Percentiles rank a stretch among this genome's conserved stretches.
Conservation (phyloP, 2,329 filamentous ascomycete genomes). For the Colletotrichum incanum region DNA sequence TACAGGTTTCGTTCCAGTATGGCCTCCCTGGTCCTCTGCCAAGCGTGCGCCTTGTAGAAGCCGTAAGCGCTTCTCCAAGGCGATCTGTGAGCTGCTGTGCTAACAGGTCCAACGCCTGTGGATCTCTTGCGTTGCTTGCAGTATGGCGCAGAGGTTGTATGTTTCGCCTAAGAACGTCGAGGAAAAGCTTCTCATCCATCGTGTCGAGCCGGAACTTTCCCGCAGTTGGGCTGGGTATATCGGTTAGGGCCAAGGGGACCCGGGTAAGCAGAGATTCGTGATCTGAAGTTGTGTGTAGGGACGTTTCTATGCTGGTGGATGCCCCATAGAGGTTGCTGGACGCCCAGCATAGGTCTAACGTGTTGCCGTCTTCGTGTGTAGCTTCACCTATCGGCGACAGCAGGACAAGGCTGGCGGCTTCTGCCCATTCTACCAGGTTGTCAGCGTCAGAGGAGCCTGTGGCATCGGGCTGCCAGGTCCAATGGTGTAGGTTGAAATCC, state of each 20-base stretch:
- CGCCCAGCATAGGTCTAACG: conserved; percentile 10
- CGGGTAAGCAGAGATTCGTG: conserved; percentile 10
- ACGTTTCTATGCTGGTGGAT: conserved; percentile 22
- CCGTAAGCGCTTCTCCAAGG: conserved; percentile 1
- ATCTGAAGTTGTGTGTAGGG: conserved; percentile 5
- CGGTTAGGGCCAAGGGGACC: conserved; percentile 9
- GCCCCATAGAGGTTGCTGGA: conserved; percentile 11
- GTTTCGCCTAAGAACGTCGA: not conserved
- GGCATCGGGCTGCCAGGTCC: conserved; percentile 5
- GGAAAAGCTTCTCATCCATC: not conserved
- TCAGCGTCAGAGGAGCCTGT: conserved; percentile 4
- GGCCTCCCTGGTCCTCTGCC: not conserved
- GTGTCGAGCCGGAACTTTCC: conserved; percentile 13
- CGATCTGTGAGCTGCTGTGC: not conserved
- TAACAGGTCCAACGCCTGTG: no score
- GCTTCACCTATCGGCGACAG: conserved; percentile 8
- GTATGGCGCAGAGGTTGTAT: no score
- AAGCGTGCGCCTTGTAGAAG: conserved; percentile 4
- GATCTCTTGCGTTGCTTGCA: no score
- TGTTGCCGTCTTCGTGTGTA: conserved; percentile 11
- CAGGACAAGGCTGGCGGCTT: conserved; percentile 13
- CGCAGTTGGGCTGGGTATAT: not conserved
- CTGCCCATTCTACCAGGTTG: conserved; percentile 10
- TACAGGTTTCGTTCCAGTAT: no score
- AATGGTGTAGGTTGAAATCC: conserved; percentile 14